A percentile compares a stretch with the other conserved stretches of the same genome.
Conservation (phyloP, 1,139 yeast genomes). For the Hansenula anomala region DNA sequence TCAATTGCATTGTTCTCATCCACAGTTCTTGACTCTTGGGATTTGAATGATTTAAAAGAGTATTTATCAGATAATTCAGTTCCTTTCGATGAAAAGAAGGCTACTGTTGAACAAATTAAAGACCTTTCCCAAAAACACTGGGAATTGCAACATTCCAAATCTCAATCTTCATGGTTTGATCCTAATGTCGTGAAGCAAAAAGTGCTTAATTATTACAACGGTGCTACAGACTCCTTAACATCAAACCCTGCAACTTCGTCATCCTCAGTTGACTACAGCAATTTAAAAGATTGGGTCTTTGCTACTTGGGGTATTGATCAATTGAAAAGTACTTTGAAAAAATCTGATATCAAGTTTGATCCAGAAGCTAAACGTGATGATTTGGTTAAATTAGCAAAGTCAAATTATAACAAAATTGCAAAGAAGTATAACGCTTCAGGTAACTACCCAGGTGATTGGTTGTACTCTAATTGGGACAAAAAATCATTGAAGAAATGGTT, state of each 20-base stretch:
- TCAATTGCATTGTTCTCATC: conserved; percentile 11
- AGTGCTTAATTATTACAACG: conserved; percentile 10
- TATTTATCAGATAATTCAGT: conserved; percentile 32
- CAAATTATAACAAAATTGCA: conserved; percentile 34
- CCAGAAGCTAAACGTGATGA: conserved; percentile 26
- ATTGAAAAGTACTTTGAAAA: conserved; percentile 33
- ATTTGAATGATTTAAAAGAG: conserved; percentile 26
- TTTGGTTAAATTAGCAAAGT: conserved; percentile 33
- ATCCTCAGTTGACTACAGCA: conserved; percentile 6
- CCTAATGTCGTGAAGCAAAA: conserved; percentile 12
- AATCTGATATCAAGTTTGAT: conserved; percentile 28
- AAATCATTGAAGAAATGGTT: conserved; percentile 44
- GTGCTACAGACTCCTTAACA: conserved; percentile 1
- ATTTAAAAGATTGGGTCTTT: conserved; percentile 28
- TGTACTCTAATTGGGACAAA: conserved; percentile 42
- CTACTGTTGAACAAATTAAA: conserved; percentile 30
- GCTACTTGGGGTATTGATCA: conserved; percentile 45
- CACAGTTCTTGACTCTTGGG: conserved; percentile 24
- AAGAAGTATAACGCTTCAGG: conserved; percentile 35
- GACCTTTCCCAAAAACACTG: conserved; percentile 32
- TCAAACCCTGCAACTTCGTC: conserved; percentile 4
- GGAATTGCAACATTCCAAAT: conserved; percentile 20
- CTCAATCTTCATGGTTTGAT: conserved; percentile 10
- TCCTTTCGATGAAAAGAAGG: conserved; percentile 18
- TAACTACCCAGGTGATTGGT: conserved; percentile 45